Base-by-base conservation (phyloP, 495 filamentous ascomycete genomes). In the Viridothelium virens region DNA sequence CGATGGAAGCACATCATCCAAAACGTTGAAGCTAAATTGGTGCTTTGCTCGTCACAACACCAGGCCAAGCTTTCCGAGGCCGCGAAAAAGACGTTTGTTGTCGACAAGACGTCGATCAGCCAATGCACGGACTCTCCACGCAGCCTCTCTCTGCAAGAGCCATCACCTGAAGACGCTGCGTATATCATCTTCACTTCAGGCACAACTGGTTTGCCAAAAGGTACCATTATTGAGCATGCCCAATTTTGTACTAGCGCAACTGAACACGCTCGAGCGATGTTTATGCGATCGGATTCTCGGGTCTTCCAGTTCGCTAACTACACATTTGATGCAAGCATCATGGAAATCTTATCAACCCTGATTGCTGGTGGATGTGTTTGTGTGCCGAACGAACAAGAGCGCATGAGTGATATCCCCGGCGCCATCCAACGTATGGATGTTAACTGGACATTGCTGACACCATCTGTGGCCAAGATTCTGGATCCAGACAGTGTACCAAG, bases 161-260 rank as follows among this genome's bases (percentile, higher is more conserved):
- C 65, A 11, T 50, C 63, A 18, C 70, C 70, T 25, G 33, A 61
- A 37, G 81, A 90, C 69, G 70, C 91, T 6, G 92, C 91, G n/a
- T 96, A 96, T 75, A 83, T 96, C 61, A 89, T 96, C 84, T 96
- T 95, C 71, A 96, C 92, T 0, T 91, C 88, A 11, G 92, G 92
- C 11, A 91, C 90, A 5, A 96, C 91, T 0, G 92, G 92, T 16
- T 82, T 82, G 3, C 92, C 92, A 2, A 96, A 96, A 77, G 92
- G 92, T 0, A 91, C 95, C 1, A 80, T 80, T 0, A 77, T 96
- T 39, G 53, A 70, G 46, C 71, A 73, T 66, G 38, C 88, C 89
- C 34, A 92, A 96, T 77, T 75, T 79, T 12, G 89, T 91, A 25
- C 90, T 79, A 31, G 86, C 88, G 1, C 91, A 93, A 69, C 84